Evolutionary conservation across 345 rosid species (phyloP).

Genomic region (Clarkia xantiana): DNA sequence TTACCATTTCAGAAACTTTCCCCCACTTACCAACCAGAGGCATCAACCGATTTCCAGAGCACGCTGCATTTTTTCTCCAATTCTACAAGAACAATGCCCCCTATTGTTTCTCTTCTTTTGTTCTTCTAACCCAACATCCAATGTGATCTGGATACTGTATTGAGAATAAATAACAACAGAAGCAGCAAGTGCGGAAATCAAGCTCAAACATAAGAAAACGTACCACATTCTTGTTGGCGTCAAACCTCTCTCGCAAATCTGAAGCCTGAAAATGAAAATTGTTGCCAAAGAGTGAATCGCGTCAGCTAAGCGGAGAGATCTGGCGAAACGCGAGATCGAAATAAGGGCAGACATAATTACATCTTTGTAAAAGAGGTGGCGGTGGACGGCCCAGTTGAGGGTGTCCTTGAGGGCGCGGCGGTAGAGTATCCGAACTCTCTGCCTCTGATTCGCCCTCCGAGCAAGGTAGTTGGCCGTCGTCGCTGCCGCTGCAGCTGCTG

Average conservation of each 20-base stretch:
- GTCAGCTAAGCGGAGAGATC: background rate
- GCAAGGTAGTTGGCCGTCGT: conserved; percentile 50
- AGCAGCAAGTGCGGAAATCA: background rate
- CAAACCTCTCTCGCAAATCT: conserved; percentile 68
- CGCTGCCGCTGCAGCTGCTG: conserved; percentile 5
- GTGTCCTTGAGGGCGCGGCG: conserved; percentile 90
- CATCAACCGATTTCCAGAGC: too few relatives aligned
- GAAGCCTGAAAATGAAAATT: conserved; percentile 37
- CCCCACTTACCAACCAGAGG: too few relatives aligned
- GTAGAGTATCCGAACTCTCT: conserved; percentile 83
- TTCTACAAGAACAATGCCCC: too few relatives aligned
- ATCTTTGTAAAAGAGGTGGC: conserved; percentile 79
- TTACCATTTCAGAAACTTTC: too few relatives aligned
- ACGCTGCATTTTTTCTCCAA: too few relatives aligned
- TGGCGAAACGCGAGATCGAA: background rate
- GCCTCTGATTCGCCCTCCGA: conserved; percentile 82
- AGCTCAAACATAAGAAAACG: conserved; percentile 10
- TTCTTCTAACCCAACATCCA: too few relatives aligned
- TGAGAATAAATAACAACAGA: background rate
- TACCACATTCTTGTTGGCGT: conserved; percentile 77
- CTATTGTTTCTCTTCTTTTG: too few relatives aligned
- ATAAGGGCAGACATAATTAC: conserved; percentile 17
- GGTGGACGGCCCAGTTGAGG: conserved; percentile 96
- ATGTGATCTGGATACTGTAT: too few relatives aligned
- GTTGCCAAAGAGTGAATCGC: background rate